These are phyloP conservation scores for Pachyrhizus erosus DNA, from an alignment of 306 rosid species.

Conservation along the genomic window DNA sequence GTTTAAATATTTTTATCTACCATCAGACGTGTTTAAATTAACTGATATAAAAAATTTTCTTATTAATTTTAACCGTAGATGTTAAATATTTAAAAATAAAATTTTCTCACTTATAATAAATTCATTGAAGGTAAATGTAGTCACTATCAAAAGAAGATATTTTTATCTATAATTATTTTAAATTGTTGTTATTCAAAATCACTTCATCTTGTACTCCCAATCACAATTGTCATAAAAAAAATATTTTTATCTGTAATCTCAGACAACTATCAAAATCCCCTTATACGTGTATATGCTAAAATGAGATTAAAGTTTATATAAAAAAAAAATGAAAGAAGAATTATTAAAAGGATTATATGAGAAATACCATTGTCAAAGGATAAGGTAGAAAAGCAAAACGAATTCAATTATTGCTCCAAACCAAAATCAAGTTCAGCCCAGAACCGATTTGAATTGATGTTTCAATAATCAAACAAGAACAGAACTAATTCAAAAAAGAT, in stretches of 20 bases:
- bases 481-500: background rate
- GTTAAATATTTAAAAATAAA: too few relatives aligned
- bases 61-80: too few relatives aligned
- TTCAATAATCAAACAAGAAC: background rate
- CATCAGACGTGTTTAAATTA: too few relatives aligned
- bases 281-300: background rate
- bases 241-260: background rate
- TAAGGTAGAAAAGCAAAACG: background rate
- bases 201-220: too few relatives aligned
- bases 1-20: background rate
- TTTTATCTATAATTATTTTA: background rate
- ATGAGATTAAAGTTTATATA: background rate
- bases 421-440: background rate
- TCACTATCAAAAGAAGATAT: too few relatives aligned
- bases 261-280: background rate
- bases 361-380: background rate
- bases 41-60: too few relatives aligned
- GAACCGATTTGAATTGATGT: background rate
- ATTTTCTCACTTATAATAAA: too few relatives aligned
- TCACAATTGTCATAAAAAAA: too few relatives aligned
- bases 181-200: too few relatives aligned
- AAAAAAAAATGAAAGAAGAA: background rate
- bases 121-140: too few relatives aligned
- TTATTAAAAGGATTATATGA: background rate
- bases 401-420: background rate